Base-by-base conservation (phyloP, 192 early-diverging fungal genomes). In the Rhizophlyctis rosea region DNA sequence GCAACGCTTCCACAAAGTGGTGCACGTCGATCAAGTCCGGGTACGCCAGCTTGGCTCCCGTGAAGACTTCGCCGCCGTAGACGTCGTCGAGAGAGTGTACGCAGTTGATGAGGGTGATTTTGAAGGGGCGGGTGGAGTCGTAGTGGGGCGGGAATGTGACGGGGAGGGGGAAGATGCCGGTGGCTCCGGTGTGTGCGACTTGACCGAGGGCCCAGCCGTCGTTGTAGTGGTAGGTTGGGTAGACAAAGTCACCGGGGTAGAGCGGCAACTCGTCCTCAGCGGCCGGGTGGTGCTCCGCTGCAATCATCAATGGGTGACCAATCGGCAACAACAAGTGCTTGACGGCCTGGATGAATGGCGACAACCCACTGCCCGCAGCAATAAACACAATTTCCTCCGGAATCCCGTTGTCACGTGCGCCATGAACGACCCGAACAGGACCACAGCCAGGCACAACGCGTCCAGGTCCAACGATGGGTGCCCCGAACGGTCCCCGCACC, bases 401-500 rank as follows among this genome's bases (percentile, higher is more conserved):
- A 1, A 67, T 34, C 55, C 25, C 50, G 24, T 5, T 5, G 24
- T 9, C 50, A 9, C 50, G 5, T 7, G 24, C 39, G 39, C 39
- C 39, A 18, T 44, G 39, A 44, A 7, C 18, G 39, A 13, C 9
- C 7, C 7, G 7, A 7, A 28, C 9, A 7, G 21, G 33, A 11
- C 53, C 23, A 7, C 39, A 48, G 9, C 33, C 21, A 23, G 9
- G 7, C 33, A 59, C 39, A 7, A 13, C 24, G 7, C 59, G 23
- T 9, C 24, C 34, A 0, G 76, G 76, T 9, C 52, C 11, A 11
- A 74, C 57, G 4, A 75, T 31, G 3, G 69, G 54, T 3, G 54
- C 28, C 23, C 76, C 76, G 62, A 78, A 71, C 33, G 76, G 73
- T 27, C 76, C 76, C 21, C 76, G 67, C 48, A 78, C 67, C 65